Evolutionary conservation across 805 yeast species (phyloP).

Genomic region (Candida sithepensis): DNA sequence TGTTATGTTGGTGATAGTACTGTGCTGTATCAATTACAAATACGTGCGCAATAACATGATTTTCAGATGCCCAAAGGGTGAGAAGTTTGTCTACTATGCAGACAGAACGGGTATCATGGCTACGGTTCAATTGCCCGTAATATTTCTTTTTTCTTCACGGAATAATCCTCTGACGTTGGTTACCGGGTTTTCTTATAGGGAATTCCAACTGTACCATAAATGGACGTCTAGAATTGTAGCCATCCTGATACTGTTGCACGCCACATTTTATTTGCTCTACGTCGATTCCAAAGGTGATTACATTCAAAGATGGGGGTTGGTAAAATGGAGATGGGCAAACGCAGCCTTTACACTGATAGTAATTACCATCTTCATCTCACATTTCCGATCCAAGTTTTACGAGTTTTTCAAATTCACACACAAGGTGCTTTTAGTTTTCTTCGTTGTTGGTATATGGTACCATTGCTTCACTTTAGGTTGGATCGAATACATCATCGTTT

Average conservation of each 20-base stretch:
- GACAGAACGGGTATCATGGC: slow-evolving; percentile 48
- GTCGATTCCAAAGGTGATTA: slow-evolving; percentile 35
- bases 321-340: slow-evolving; percentile 44
- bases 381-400: slow-evolving; percentile 36
- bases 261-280: slow-evolving; percentile 34
- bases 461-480: slow-evolving; percentile 47
- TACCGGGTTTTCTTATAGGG: slow-evolving; percentile 34
- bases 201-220: slow-evolving; percentile 34
- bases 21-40: slow-evolving; percentile 29
- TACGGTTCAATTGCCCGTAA: slow-evolving; percentile 34
- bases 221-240: slow-evolving; percentile 41
- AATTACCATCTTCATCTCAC: slow-evolving; percentile 30
- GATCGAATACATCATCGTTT: slow-evolving; percentile 48
- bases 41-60: slow-evolving; percentile 28
- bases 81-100: slow-evolving; percentile 32
- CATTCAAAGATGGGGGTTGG: slow-evolving; percentile 33
- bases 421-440: slow-evolving; percentile 37
- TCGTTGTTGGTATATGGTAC: slow-evolving; percentile 42
- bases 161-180: slow-evolving; percentile 29
- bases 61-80: slow-evolving; percentile 28
- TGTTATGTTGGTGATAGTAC: slow-evolving; percentile 21
- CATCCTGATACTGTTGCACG: slow-evolving; percentile 37
- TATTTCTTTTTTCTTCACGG: slow-evolving; percentile 34
- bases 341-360: slow-evolving; percentile 29
- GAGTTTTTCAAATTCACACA: slow-evolving; percentile 46